phyloP scores from a whole-genome alignment of 2,329 filamentous ascomycete species.

The Grosmannia serpens region DNA sequence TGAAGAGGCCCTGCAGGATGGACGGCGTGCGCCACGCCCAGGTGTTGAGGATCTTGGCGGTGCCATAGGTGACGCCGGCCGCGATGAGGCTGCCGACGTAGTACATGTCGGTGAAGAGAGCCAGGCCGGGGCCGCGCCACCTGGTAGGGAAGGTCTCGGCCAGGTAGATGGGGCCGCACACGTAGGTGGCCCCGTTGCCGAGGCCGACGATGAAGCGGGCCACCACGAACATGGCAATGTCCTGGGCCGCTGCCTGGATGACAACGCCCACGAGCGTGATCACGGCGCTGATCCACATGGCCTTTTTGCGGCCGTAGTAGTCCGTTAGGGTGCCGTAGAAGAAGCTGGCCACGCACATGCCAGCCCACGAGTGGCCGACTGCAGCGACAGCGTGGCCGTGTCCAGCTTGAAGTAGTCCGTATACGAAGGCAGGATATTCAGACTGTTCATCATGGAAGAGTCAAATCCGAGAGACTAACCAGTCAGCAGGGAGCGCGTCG shows the following conservation, averaged over 20 bases:
- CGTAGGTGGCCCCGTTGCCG: constrained; percentile 47
- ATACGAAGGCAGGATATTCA: constrained; percentile 24
- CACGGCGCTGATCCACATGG: constrained; percentile 7
- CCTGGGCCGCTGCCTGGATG: constrained; percentile 11
- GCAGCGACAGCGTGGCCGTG: constrained; percentile 15
- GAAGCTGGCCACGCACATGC: constrained; percentile 11
- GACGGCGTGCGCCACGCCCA: not conserved
- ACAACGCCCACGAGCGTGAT: constrained; percentile 12
- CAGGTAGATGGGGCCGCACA: constrained; percentile 48
- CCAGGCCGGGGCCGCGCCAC: not conserved
- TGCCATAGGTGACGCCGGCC: constrained; percentile 30
- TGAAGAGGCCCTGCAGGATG: not conserved
- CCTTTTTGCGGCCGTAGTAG: constrained; percentile 12
- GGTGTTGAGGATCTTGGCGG: constrained; percentile 33
- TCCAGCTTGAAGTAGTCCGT: constrained; percentile 21
- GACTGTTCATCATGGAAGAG: not conserved
- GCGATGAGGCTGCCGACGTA: constrained; percentile 35
- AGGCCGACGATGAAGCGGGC: constrained; percentile 51
- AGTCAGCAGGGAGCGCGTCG: not conserved
- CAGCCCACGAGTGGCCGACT: constrained; percentile 9
- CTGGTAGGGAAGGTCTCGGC: constrained; percentile 27
- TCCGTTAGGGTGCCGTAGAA: constrained; percentile 14
- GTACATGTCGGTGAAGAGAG: constrained; percentile 27
- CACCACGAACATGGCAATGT: constrained; percentile 46
- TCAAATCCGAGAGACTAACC: not conserved